phyloP scores from a whole-genome alignment of 306 rosid genomes.

The Acacia acuminata region DNA sequence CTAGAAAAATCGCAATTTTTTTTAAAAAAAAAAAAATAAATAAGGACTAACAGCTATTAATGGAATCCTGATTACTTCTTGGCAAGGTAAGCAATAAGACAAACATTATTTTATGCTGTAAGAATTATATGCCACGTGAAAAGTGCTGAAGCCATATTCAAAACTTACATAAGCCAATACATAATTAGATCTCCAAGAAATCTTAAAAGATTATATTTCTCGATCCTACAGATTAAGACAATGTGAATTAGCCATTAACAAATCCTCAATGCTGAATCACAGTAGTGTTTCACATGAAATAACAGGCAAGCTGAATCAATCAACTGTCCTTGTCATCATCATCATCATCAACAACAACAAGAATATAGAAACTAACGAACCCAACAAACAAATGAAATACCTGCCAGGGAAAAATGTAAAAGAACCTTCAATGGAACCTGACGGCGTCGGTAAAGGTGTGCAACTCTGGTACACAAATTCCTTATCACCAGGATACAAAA shows the following conservation, averaged over 20 bases:
- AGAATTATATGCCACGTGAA: too few relatives aligned
- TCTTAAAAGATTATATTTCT: too few relatives aligned
- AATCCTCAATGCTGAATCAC: conserved; percentile 6
- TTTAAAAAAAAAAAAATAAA: too few relatives aligned
- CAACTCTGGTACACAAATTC: conserved; percentile 89
- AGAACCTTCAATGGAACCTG: conserved; percentile 86
- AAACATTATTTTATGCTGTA: too few relatives aligned
- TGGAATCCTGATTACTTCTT: too few relatives aligned
- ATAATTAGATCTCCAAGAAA: too few relatives aligned
- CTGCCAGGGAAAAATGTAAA: conserved; percentile 95
- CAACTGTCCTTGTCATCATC: conserved; percentile 5
- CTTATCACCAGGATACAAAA: conserved; percentile 59
- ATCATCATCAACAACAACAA: background rate
- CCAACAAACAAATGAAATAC: conserved; percentile 41
- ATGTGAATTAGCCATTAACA: background rate
- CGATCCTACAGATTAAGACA: background rate
- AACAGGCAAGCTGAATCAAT: background rate
- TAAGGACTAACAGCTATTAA: too few relatives aligned
- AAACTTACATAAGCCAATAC: too few relatives aligned
- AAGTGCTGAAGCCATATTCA: too few relatives aligned
- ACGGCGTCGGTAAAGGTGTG: conserved; percentile 46
- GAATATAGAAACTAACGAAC: background rate
- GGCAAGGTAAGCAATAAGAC: too few relatives aligned
- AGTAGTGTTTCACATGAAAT: background rate
- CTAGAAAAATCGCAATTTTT: too few relatives aligned